Percentiles rank a stretch among this genome's conserved stretches.
Evolutionary conservation across 1,139 yeast species (phyloP).

Genomic region (Geotrichum reessii): DNA sequence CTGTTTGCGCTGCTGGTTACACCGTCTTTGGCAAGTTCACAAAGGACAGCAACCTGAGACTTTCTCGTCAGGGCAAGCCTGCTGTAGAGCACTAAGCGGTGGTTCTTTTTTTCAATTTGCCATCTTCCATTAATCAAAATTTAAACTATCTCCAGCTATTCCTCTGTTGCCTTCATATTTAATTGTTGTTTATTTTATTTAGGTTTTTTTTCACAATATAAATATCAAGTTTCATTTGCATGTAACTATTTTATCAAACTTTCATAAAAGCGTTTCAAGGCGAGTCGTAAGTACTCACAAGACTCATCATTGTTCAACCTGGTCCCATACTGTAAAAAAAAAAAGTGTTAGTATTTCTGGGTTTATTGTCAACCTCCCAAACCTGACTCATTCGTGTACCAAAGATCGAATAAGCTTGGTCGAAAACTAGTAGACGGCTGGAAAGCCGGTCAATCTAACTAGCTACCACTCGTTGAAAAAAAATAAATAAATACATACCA

Average conservation of each 20-base stretch:
- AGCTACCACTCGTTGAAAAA: background rate
- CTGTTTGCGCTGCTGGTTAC: conserved; percentile 27
- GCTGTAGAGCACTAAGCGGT: conserved; percentile 10
- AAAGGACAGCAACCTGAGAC: conserved; percentile 28
- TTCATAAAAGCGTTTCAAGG: too few relatives aligned
- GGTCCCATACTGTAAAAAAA: background rate
- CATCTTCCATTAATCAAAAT: background rate
- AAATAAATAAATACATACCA: background rate
- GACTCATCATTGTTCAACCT: background rate
- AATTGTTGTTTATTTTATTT: background rate
- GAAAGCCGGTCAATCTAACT: background rate
- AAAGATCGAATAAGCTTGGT: background rate
- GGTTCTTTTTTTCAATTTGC: background rate
- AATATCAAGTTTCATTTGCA: background rate
- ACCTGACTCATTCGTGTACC: too few relatives aligned
- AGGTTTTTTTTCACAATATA: background rate
- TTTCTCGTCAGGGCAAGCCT: conserved; percentile 28
- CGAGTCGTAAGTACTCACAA: background rate
- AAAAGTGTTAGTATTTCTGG: background rate
- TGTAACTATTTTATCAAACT: background rate
- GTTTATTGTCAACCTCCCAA: too few relatives aligned
- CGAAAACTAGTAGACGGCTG: background rate
- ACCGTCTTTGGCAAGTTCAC: conserved; percentile 27
- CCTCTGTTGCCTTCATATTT: background rate
- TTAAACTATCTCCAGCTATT: background rate